Evolutionary conservation across 1,284 basidiomycete genomes (phyloP), one percentile per base, ranked within the genome.

Genomic region (Ustilago curta): DNA sequence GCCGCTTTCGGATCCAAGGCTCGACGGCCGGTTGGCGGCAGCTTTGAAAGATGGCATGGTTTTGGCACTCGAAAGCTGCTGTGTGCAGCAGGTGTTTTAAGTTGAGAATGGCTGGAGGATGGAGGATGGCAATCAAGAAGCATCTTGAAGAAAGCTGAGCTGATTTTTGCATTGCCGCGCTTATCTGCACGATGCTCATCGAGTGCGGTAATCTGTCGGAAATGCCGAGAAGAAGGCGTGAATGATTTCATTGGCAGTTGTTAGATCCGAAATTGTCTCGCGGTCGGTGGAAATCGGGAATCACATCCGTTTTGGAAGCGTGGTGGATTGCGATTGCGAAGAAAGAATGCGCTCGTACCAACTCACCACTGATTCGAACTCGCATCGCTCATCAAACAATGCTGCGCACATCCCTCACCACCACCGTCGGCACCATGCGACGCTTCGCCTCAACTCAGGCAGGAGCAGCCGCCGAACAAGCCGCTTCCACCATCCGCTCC

Each of bases 221-320:
- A 40, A 16, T 16, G 45, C 43, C 50, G 44, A 27, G 42, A 7
- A 21, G n/a, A 37, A 37, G 35, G 14, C 35, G 35, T 37, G 35
- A 14, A 37, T 37, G n/a, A n/a, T 37, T 37, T 37, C n/a, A n/a
- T 37, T 37, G 11, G 12, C 16, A 14, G 21, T n/a, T 65, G 63
- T 66, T 66, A 66, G 29, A 53, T n/a, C 16, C 0, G 14, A 8
- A n/a, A n/a, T n/a, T n/a, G n/a, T 35, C 16, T 35, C 31, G 1
- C 37, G 53, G 35, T 39, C 49, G 57, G 53, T 57, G 50, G 45
- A 61, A 70, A 54, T 70, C 68, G 62, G 68, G 49, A 70, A 48
- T 44, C 12, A 43, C 37, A 16, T 23, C n/a, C n/a, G n/a, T n/a
- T n/a, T n/a, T n/a, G n/a, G n/a, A n/a, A n/a, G n/a, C n/a, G n/a